phyloP scores from a whole-genome alignment of 2,329 filamentous ascomycete species.

The Alternaria sp. region DNA sequence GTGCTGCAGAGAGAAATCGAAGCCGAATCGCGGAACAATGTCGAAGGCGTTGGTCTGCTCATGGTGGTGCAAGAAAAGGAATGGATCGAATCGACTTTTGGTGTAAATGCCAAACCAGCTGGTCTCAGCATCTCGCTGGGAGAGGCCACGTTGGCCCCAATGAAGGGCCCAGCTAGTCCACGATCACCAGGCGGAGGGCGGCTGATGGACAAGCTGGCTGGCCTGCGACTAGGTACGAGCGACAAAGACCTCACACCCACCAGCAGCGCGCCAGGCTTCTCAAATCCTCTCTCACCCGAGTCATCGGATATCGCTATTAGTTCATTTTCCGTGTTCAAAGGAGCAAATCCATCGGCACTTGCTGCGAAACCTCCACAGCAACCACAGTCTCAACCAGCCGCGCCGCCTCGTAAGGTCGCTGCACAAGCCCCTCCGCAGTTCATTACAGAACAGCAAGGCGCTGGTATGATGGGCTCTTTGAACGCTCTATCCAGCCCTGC shows the following conservation, averaged over 20 bases:
- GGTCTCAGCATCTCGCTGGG: conserved; percentile 51
- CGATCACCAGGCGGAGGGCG: conserved; percentile 71
- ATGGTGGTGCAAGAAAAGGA: conserved; percentile 85
- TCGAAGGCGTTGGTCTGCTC: conserved; percentile 82
- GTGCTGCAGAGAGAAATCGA: conserved; percentile 81
- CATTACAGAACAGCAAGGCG: conserved; percentile 52
- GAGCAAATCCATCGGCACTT: conserved; percentile 51
- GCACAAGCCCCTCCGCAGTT: conserved; percentile 50
- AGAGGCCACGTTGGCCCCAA: conserved; percentile 50
- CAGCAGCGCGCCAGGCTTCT: conserved; percentile 34
- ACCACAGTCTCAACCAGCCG: conserved; percentile 30
- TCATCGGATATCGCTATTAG: conserved; percentile 70
- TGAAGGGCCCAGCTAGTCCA: conserved; percentile 68
- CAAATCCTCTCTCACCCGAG: conserved; percentile 68
- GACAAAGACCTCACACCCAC: conserved; percentile 68
- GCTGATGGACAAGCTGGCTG: conserved; percentile 80
- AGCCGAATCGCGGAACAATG: conserved; percentile 74
- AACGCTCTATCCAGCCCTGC: conserved; percentile 53
- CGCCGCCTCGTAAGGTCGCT: conserved; percentile 46
- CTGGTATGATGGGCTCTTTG: conserved; percentile 54
- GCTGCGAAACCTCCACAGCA: conserved; percentile 55
- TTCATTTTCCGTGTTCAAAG: conserved; percentile 67
- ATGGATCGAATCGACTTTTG: conserved; percentile 87
- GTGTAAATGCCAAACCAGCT: conserved; percentile 60
- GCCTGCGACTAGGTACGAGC: conserved; percentile 79